A percentile compares a stretch with the other conserved stretches of the same genome.
Conservation (phyloP, 352 stramenopile species). For the Phytophthora tubulina region DNA sequence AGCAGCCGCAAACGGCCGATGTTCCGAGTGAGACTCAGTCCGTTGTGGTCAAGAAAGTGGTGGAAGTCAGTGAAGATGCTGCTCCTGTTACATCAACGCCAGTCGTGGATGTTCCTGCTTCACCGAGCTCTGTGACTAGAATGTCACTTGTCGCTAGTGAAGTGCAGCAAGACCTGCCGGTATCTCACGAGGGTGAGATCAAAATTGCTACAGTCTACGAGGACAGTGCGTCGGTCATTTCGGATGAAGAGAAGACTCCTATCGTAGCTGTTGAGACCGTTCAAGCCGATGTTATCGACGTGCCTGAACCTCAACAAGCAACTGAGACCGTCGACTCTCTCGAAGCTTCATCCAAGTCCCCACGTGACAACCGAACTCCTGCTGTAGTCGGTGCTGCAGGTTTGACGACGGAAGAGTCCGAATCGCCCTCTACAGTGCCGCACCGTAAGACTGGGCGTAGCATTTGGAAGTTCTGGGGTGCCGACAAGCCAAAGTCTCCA, state of each 20-base stretch:
- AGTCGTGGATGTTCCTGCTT: not conserved
- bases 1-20: not conserved
- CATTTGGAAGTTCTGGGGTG: constrained; percentile 42
- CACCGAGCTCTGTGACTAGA: not conserved
- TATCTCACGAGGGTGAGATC: not conserved
- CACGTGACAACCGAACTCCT: not conserved
- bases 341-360: constrained; percentile 1
- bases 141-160: not conserved
- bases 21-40: not conserved
- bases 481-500: constrained; percentile 19
- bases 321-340: not conserved
- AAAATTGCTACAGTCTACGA: not conserved
- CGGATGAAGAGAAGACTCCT: constrained; percentile 12
- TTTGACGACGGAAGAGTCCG: constrained; percentile 8
- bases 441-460: constrained; percentile 32
- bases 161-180: constrained; percentile 4
- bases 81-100: not conserved
- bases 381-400: not conserved
- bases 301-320: not conserved
- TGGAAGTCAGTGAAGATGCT: not conserved
- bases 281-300: constrained; percentile 3
- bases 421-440: constrained; percentile 7
- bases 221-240: not conserved
- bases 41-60: constrained; percentile 1
- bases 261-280: not conserved